A percentile compares a stretch with the other conserved stretches of the same genome.
Conservation (phyloP, 345 rosid species). For the Raphanus raphanistrum region DNA sequence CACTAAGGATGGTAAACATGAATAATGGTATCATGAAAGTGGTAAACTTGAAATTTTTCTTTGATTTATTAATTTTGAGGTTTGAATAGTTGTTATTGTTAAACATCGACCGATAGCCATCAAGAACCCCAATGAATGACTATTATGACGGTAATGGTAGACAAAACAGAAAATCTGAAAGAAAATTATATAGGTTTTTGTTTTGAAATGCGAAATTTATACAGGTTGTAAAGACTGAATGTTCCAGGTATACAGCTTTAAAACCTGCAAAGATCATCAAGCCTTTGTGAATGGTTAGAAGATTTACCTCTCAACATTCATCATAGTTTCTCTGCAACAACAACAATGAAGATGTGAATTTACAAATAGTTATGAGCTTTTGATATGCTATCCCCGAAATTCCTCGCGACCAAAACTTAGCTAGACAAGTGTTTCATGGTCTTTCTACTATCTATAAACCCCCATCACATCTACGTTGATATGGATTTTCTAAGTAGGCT, state of each 20-base stretch:
- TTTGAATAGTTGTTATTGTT: not conserved
- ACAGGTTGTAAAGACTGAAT: not conserved
- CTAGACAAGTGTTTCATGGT: not conserved
- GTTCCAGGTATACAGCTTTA: not conserved
- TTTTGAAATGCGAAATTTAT: no score
- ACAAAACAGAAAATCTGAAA: not conserved
- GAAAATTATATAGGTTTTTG: not conserved
- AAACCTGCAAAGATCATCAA: not conserved
- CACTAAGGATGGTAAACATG: no score
- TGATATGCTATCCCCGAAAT: not conserved
- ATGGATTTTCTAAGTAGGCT: slow-evolving; percentile 26
- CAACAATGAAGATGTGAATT: not conserved
- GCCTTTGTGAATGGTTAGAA: not conserved
- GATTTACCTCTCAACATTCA: not conserved
- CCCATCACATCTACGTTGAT: slow-evolving; percentile 33
- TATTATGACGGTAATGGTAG: not conserved
- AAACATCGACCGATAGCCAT: not conserved
- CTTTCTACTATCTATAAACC: slow-evolving; percentile 4
- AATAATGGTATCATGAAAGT: no score
- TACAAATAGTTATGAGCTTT: not conserved
- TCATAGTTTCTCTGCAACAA: not conserved
- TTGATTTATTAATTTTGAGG: not conserved
- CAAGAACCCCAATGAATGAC: not conserved
- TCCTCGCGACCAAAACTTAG: not conserved
- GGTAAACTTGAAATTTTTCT: no score